Conservation (phyloP, 371 early-diverging fungal genomes). For the Blyttiomyces sp. region DNA sequence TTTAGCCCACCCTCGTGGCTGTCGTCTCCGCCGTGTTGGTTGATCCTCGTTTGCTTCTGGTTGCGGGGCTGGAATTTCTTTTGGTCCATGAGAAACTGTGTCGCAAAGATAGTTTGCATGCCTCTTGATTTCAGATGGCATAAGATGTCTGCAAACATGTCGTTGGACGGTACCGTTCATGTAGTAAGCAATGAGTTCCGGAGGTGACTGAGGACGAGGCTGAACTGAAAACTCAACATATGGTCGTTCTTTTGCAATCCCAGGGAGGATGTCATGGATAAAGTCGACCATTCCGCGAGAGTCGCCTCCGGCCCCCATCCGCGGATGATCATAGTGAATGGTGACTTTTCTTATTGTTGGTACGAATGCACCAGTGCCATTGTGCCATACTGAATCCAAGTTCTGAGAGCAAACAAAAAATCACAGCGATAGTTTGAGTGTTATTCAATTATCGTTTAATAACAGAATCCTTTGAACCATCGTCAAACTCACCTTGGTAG, state of each 20-base stretch:
- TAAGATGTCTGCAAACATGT: constrained; percentile 15
- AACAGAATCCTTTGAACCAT: background rate
- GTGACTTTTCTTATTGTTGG: constrained; percentile 34
- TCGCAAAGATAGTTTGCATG: constrained; percentile 33
- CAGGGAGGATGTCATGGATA: constrained; percentile 19
- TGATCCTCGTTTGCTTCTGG: background rate
- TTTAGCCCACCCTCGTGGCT: constrained; percentile 3
- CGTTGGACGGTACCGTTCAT: constrained; percentile 20
- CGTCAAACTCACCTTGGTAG: constrained; percentile 23
- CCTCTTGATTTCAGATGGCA: constrained; percentile 14
- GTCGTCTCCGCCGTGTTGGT: constrained; percentile 5
- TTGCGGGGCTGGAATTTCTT: constrained; percentile 5
- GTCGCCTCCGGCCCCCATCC: constrained; percentile 35
- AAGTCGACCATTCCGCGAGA: constrained; percentile 44
- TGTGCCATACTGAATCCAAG: constrained; percentile 21
- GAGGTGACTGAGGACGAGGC: constrained; percentile 16
- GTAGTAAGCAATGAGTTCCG: constrained; percentile 35
- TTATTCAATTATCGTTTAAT: background rate
- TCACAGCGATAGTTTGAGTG: too few species aligned
- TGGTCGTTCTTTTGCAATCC: constrained; percentile 25
- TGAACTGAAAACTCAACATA: constrained; percentile 38
- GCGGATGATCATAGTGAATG: constrained; percentile 38
- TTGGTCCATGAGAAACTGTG: constrained; percentile 11
- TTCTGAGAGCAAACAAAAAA: too few species aligned
- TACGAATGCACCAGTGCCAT: constrained; percentile 35